Conservation (phyloP, 768 basidiomycete species). For the Sarcodon aspratus region DNA sequence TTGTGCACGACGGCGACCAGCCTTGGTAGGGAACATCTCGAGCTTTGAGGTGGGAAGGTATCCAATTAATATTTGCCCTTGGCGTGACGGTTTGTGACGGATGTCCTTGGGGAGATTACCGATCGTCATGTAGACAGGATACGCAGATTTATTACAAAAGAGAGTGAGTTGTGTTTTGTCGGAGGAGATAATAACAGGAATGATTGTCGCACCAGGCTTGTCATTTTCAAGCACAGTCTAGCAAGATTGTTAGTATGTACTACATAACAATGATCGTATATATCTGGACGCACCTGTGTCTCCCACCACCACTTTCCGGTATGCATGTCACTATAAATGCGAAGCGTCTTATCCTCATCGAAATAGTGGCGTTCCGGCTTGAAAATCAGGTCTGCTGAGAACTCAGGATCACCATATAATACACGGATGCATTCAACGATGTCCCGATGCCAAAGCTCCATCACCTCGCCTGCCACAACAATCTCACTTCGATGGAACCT, state of each 20-base stretch:
- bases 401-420: constrained; percentile 23
- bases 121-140: constrained; percentile 20
- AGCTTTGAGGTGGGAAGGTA: constrained; percentile 21
- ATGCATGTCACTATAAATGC: constrained; percentile 30
- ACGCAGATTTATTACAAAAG: constrained; percentile 18
- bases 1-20: constrained; percentile 12
- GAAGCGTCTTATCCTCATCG: constrained; percentile 12
- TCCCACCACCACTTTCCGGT: constrained; percentile 43
- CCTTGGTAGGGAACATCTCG: too few relatives aligned
- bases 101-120: constrained; percentile 16
- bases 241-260: not conserved
- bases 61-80: constrained; percentile 13
- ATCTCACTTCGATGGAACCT: constrained; percentile 17
- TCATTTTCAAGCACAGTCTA: constrained; percentile 9
- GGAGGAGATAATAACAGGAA: constrained; percentile 16
- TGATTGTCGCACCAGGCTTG: constrained; percentile 11
- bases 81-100: constrained; percentile 9
- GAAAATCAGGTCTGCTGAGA: constrained; percentile 17
- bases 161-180: constrained; percentile 20
- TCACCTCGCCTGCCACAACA: constrained; percentile 16
- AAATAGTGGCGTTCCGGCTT: constrained; percentile 26
- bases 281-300: constrained; percentile 25
- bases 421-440: constrained; percentile 24
- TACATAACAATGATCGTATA: not conserved
- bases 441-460: constrained; percentile 23